These are phyloP conservation scores for Chrysoporthe cubensis DNA, from an alignment of 2,329 filamentous ascomycete species.

Conservation along the genomic window DNA sequence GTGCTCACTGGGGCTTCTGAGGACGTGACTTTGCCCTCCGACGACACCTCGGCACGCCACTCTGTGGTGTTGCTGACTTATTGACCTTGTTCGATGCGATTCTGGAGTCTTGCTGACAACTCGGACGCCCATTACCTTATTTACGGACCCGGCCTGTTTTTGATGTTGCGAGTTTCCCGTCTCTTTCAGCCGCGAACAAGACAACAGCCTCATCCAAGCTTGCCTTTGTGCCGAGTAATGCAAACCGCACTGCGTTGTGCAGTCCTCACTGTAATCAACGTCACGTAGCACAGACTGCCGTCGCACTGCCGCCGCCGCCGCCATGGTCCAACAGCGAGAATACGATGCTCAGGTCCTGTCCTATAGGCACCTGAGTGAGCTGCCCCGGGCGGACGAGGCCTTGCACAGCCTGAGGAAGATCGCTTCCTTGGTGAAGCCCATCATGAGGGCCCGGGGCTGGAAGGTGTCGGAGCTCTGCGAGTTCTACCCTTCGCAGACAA, in stretches of 20 bases:
- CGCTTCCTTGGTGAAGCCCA: slow-evolving; percentile 88
- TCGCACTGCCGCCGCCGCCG: background rate
- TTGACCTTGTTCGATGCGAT: slow-evolving; percentile 17
- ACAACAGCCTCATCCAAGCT: background rate
- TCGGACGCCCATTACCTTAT: background rate
- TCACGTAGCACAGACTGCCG: background rate
- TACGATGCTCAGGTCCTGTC: slow-evolving; percentile 51
- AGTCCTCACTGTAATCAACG: background rate
- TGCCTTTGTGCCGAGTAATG: background rate
- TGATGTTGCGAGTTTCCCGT: background rate
- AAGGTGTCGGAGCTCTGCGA: slow-evolving; percentile 78
- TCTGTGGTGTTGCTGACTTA: slow-evolving; percentile 12
- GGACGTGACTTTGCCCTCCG: slow-evolving; percentile 1
- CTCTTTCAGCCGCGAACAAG: background rate
- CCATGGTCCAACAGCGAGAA: slow-evolving; percentile 34
- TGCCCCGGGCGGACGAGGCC: slow-evolving; percentile 54
- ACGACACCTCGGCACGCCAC: background rate
- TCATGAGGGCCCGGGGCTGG: slow-evolving; percentile 89
- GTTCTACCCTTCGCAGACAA: slow-evolving; percentile 77
- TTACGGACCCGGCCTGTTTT: background rate
- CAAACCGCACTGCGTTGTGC: slow-evolving; percentile 1
- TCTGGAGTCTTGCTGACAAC: slow-evolving; percentile 14
- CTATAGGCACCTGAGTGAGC: slow-evolving; percentile 53
- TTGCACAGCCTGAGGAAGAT: slow-evolving; percentile 73
- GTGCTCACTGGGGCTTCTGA: background rate